Conservation (phyloP, 2,329 filamentous ascomycete genomes). For the Teratosphaeriaceae sp. region DNA sequence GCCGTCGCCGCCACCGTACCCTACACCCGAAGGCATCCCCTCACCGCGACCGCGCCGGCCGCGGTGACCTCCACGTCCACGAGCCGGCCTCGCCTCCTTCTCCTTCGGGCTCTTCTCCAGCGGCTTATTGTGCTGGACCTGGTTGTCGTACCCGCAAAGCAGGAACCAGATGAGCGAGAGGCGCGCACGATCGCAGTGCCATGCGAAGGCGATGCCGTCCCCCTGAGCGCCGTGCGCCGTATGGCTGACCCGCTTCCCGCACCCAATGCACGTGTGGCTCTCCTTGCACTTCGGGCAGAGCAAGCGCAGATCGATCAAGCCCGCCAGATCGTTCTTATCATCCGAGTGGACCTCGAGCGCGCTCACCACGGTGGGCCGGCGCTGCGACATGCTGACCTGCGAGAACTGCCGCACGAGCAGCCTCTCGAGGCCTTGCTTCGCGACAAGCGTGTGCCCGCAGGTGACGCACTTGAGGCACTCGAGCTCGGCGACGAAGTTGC, state of each 20-base stretch:
- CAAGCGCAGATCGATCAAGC: neutral
- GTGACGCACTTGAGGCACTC: neutral
- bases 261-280: constrained; percentile 4
- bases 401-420: neutral
- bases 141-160: constrained; percentile 31
- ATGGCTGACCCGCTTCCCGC: neutral
- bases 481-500: neutral
- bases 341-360: neutral
- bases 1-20: constrained; percentile 2
- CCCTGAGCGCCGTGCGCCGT: neutral
- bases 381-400: neutral
- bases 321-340: neutral
- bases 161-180: constrained; percentile 32
- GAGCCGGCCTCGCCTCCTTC: neutral
- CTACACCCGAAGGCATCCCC: neutral
- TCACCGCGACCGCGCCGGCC: neutral
- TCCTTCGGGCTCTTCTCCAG: neutral
- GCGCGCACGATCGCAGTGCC: constrained; percentile 31
- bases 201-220: constrained; percentile 10
- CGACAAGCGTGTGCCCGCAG: neutral
- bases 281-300: neutral
- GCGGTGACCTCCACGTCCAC: constrained; percentile 6
- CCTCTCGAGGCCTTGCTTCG: neutral
- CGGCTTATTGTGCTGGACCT: constrained; percentile 12
- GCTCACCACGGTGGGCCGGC: neutral